Base-by-base conservation (phyloP, 2,329 filamentous ascomycete species). In the Cladosporium sp. region DNA sequence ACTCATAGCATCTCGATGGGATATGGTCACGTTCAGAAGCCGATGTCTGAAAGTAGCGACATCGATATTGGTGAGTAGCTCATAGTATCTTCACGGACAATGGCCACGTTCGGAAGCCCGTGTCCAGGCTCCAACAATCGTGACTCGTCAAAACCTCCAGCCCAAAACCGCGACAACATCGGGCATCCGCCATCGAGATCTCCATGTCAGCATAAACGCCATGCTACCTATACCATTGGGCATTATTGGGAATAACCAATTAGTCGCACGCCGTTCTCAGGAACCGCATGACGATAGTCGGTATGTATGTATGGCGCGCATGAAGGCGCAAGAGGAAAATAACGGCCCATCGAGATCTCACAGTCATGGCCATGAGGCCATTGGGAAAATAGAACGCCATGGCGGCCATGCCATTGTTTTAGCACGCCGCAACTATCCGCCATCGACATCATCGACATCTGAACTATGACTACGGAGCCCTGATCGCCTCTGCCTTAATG, bases 401-500 rank as follows among this genome's bases (percentile, higher is more conserved):
- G 39, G 39, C 39, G 39, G n/a, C 39, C 39, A 46, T 46, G 39
- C 39, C 39, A 46, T 46, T 46, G 39, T 21, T 21, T 23, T 46
- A 46, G 39, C 39, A 46, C 39, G 39, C 39, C 21, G 39, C n/a
- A 46, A 21, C 3, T 18, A 18, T 32, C 39, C 39, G 39, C 39
- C 39, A 46, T 46, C 39, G n/a, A 46, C 39, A 46, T 46, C 39
- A 46, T 46, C 39, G n/a, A 46, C 21, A 46, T 46, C 6, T 46
- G 8, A 5, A 5, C 39, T 46, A 46, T 21, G 39, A 21, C 36
- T 13, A 21, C 39, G 39, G 39, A 46, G 39, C 39, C 39, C 39
- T 46, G 39, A 46, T 46, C 39, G 39, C 18, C n/a, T 54, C 51
- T 54, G 26, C 51, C 51, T 54, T 54, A 30, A 30, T 54, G 51